These are phyloP conservation scores for Phytophthora tubulina DNA, from an alignment of 352 stramenopile genomes.

Conservation along the genomic window DNA sequence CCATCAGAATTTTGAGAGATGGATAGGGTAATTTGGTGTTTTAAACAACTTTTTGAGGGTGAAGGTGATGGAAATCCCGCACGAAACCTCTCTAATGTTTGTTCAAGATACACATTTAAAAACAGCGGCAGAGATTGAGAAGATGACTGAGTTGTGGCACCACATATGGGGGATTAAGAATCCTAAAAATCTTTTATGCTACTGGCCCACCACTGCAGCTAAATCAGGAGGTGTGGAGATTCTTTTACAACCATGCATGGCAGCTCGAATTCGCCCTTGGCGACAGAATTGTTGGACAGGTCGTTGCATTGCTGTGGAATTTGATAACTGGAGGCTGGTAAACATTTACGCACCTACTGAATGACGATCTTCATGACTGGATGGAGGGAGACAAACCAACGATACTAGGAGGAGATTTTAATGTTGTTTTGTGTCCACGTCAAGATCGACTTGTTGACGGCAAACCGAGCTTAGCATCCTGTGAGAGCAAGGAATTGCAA, in stretches of 20 bases:
- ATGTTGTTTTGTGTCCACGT: not conserved
- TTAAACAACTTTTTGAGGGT: not conserved
- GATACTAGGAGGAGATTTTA: constrained; percentile 10
- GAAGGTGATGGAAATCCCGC: not conserved
- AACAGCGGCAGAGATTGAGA: not conserved
- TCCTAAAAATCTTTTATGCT: not conserved
- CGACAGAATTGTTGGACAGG: not conserved
- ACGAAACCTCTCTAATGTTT: constrained; percentile 9
- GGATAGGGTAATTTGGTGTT: constrained; percentile 6
- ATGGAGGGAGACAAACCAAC: not conserved
- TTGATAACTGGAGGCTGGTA: not conserved
- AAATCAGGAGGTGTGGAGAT: constrained; percentile 6
- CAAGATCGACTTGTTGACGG: constrained; percentile 1
- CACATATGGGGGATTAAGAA: not conserved
- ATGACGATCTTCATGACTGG: not conserved
- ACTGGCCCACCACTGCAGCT: constrained; percentile 6
- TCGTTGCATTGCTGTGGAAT: not conserved
- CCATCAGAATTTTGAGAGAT: not conserved
- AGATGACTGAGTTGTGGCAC: not conserved
- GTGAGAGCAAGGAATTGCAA: not conserved
- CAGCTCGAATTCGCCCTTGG: not conserved
- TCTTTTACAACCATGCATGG: not conserved
- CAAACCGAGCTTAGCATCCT: not conserved
- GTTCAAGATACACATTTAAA: constrained; percentile 19
- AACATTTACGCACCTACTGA: constrained; percentile 10